Conservation (phyloP, 306 rosid species). For the Castanospermum australe region DNA sequence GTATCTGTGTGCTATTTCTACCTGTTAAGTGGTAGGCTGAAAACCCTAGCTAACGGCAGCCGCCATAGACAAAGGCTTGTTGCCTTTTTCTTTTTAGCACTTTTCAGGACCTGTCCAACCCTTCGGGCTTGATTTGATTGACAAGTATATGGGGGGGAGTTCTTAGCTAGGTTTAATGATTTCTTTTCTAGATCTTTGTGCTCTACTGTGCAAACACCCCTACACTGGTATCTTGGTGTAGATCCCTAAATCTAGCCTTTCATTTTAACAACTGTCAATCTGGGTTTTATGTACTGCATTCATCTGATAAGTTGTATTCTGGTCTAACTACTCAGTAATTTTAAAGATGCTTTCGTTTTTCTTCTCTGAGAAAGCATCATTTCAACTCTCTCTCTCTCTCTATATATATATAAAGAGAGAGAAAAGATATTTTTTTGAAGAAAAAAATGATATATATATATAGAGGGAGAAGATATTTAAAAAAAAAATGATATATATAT, state of each 20-base stretch:
- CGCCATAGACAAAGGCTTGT: constrained; percentile 54
- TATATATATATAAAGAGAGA: too few relatives aligned
- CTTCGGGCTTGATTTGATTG: constrained; percentile 43
- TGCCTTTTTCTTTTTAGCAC: constrained; percentile 21
- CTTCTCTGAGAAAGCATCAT: constrained; percentile 34
- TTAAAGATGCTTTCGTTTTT: constrained; percentile 36
- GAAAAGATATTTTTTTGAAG: too few relatives aligned
- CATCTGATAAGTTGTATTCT: constrained; percentile 36
- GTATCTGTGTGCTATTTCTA: constrained; percentile 12
- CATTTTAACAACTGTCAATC: constrained; percentile 49
- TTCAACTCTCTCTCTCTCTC: constrained; percentile 12
- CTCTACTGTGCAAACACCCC: constrained; percentile 33
- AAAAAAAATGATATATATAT: too few relatives aligned
- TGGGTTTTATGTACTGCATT: constrained; percentile 52
- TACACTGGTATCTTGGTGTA: constrained; percentile 18
- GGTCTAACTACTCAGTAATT: constrained; percentile 45
- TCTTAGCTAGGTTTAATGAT: constrained; percentile 40
- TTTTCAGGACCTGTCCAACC: constrained; percentile 36
- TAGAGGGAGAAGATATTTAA: too few relatives aligned
- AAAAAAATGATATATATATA: too few relatives aligned
- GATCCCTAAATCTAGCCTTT: constrained; percentile 41
- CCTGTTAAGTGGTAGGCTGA: constrained; percentile 13
- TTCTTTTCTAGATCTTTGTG: constrained; percentile 51
- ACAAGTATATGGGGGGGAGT: constrained; percentile 3
- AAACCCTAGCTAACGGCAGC: constrained; percentile 71